Conservation (phyloP, 1,284 basidiomycete species). For the Moniliophthora roreri region DNA sequence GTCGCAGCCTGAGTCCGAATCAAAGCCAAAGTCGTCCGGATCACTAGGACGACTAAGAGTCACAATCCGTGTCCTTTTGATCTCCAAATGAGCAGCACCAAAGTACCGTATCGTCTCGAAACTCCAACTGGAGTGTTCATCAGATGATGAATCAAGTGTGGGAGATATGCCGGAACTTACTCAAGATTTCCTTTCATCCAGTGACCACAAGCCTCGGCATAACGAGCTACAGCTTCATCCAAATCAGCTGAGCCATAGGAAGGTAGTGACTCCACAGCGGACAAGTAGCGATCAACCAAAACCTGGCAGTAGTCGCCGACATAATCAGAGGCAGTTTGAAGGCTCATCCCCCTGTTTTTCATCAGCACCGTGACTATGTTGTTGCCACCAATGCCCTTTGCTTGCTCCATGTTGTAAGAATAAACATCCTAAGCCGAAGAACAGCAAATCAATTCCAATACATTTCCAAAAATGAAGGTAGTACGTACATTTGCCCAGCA, state of each 20-base stretch:
- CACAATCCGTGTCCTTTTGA: constrained; percentile 47
- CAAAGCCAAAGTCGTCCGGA: constrained; percentile 6
- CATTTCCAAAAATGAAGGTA: neutral
- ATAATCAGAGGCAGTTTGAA: constrained; percentile 62
- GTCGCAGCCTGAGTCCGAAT: constrained; percentile 9
- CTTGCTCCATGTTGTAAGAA: constrained; percentile 73
- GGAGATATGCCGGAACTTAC: constrained; percentile 26
- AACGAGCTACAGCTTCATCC: constrained; percentile 47
- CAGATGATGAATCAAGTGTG: constrained; percentile 10
- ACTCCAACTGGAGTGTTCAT: constrained; percentile 44
- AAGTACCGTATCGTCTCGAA: constrained; percentile 62
- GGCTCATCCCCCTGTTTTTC: constrained; percentile 45
- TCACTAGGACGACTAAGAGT: constrained; percentile 34
- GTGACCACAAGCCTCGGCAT: constrained; percentile 45
- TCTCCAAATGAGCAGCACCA: constrained; percentile 42
- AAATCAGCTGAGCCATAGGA: constrained; percentile 44
- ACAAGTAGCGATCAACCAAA: constrained; percentile 49
- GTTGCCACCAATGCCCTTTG: constrained; percentile 63
- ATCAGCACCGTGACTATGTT: constrained; percentile 70
- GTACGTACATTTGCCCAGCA: constrained; percentile 66
- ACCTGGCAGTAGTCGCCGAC: constrained; percentile 52
- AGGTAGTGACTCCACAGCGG: constrained; percentile 43
- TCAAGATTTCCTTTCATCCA: constrained; percentile 52
- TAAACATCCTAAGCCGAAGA: constrained; percentile 55
- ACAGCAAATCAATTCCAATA: constrained; percentile 3